Percentiles rank a stretch among this genome's conserved stretches.
phyloP scores from a whole-genome alignment of 2,329 filamentous ascomycete species.

The Aspergillus fijiensis region DNA sequence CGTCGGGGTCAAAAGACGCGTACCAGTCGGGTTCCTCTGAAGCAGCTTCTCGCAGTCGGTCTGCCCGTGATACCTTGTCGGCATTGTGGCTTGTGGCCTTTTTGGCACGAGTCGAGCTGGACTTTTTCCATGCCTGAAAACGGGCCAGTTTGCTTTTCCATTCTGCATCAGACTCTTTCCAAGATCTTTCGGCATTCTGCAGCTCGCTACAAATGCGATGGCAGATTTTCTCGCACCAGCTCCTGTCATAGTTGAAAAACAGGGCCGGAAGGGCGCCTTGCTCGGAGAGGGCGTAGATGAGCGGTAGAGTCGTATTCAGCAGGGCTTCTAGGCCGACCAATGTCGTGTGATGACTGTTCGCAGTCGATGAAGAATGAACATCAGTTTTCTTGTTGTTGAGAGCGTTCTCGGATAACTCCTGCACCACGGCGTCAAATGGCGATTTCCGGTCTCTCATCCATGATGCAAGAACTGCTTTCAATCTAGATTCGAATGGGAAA shows the following conservation, averaged over 20 bases:
- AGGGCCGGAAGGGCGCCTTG: conserved; percentile 70
- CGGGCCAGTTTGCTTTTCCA: conserved; percentile 63
- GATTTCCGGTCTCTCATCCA: conserved; percentile 61
- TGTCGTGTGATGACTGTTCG: neutral
- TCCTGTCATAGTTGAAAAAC: conserved; percentile 73
- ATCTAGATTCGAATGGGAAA: conserved; percentile 60
- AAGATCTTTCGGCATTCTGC: conserved; percentile 52
- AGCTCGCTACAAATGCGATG: conserved; percentile 54
- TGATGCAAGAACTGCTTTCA: conserved; percentile 58
- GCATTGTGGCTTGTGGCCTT: conserved; percentile 44
- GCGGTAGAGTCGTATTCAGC: conserved; percentile 52
- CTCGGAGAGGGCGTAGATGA: conserved; percentile 50
- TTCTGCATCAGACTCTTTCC: conserved; percentile 42
- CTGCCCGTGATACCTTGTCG: conserved; percentile 53
- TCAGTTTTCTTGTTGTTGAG: no score
- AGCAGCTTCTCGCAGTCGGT: conserved; percentile 56
- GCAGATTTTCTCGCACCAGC: conserved; percentile 62
- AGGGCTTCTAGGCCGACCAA: conserved; percentile 33
- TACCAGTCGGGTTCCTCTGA: conserved; percentile 57
- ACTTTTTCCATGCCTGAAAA: conserved; percentile 50
- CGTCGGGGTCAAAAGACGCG: conserved; percentile 67
- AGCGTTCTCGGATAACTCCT: conserved; percentile 42
- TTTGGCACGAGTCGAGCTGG: conserved; percentile 39
- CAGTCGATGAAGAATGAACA: conserved; percentile 13
- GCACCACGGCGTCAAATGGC: conserved; percentile 53